Base-by-base conservation (phyloP, 176 grass and related monocot species). In the Eleusine indica region DNA sequence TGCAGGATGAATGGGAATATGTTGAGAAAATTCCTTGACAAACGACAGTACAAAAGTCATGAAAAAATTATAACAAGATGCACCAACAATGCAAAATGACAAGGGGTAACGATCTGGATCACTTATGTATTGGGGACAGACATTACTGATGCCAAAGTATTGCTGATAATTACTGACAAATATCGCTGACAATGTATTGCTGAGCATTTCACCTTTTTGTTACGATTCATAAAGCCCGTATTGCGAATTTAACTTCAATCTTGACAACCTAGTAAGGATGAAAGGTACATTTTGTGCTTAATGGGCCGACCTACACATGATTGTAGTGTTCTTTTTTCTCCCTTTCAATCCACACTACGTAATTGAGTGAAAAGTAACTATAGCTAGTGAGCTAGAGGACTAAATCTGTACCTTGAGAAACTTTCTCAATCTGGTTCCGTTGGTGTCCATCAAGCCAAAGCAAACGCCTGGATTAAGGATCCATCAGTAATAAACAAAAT, bases 391-490 rank as follows among this genome's bases (percentile, higher is more conserved):
- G 6, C 10, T 11, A 71, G 7, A 71, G 58, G 44, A 52, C 9
- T 28, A 76, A 83, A 43, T 57, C 41, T 4, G 18, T 79, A 87
- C 84, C 88, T 70, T 90, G 8, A 53, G 62, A 25, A 47, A 38
- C 41, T 74, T 56, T 41, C 42, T 79, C 14, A 7, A 28, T 75
- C 32, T 74, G 53, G 4, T 74, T 21, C 49, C 48, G 32, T 3
- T 1, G 79, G 74, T 51, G 17, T 6, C 68, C 21, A 43, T 63
- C 30, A 51, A 83, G 51, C 61, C 18, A 69, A 90, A 70, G 76
- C 30, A 60, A 79, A 44, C 51, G 6, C 84, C 88, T 87, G 68
- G 68, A 90, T 9, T 3, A 41, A 51, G 61, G 11, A 78, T 78
- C 32, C 47, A 25, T n/a, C 39, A 28, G 73, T 61, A 35, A 57